Base-by-base conservation (phyloP, 495 filamentous ascomycete genomes). In the Podospora comata region DNA sequence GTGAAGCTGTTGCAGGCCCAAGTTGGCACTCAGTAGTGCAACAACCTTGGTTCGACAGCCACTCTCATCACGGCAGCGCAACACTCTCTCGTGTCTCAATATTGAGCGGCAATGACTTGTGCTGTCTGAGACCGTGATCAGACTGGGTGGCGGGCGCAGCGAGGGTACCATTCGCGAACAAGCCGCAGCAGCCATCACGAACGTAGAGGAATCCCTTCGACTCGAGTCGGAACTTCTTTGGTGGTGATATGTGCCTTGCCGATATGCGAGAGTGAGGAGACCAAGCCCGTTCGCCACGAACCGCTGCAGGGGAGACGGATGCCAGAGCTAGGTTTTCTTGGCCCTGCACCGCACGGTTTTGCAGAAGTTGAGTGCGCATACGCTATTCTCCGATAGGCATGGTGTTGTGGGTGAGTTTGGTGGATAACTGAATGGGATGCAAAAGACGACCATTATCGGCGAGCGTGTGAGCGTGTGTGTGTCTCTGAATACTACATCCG, bases 271-370 rank as follows among this genome's bases (percentile, higher is more conserved):
- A 48, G 58, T 15, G 68, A 60, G 58, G 27, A 69, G 7, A 19
- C 23, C 6, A 30, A 44, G 56, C 65, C 65, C 64, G 70, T 68
- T 70, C 70, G 63, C 60, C 54, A 60, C 55, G 67, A 74, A 70
- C 70, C 66, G 59, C 72, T 74, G 67, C 72, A 74, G 70, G 70
- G 70, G 67, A 64, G 19, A 32, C 26, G 69, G 48, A 30, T 60
- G 19, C 61, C 18, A 55, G 57, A 44, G 59, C 6, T 30, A 68
- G 34, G 23, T 66, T 48, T 61, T 27, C 66, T 68, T 60, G 58
- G 63, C 56, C 56, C 63, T 74, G 72, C 68, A 64, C 48, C 68
- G 66, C 71, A 70, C 71, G 64, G 71, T 65, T 64, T 48, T 54
- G 44, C 56, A 27, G 48, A 56, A 65, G 63, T 63, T 62, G 61